A percentile compares a stretch with the other conserved stretches of the same genome.
phyloP scores from a whole-genome alignment of 2,329 filamentous ascomycete genomes.

The Fonsecaea multimorphosa region DNA sequence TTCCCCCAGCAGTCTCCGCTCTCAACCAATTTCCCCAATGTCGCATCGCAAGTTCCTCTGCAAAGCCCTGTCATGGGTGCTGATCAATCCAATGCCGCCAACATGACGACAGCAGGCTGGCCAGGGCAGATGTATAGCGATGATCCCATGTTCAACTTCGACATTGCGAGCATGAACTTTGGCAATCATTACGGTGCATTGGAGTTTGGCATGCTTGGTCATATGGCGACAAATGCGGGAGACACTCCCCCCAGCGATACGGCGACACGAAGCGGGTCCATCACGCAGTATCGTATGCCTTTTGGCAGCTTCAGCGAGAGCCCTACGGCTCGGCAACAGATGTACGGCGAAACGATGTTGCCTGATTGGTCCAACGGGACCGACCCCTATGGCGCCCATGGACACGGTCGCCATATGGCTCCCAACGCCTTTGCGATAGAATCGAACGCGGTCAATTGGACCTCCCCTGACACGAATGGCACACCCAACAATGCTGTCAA shows the following conservation, averaged over 20 bases:
- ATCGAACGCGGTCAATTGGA: slow-evolving; percentile 61
- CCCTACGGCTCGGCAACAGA: slow-evolving; percentile 48
- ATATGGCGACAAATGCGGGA: slow-evolving; percentile 91
- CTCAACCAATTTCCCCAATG: slow-evolving; percentile 71
- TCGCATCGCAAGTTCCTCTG: slow-evolving; percentile 46
- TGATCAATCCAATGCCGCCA: slow-evolving; percentile 45
- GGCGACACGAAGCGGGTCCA: slow-evolving; percentile 54
- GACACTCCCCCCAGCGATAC: slow-evolving; percentile 75
- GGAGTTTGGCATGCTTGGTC: slow-evolving; percentile 94
- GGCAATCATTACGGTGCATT: slow-evolving; percentile 94
- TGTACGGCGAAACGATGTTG: slow-evolving; percentile 53
- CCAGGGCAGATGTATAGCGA: slow-evolving; percentile 71
- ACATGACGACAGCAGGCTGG: slow-evolving; percentile 44
- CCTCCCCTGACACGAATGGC: slow-evolving; percentile 64
- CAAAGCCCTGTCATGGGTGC: slow-evolving; percentile 49
- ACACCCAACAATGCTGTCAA: slow-evolving; percentile 52
- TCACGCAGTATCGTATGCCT: slow-evolving; percentile 50
- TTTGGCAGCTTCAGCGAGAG: slow-evolving; percentile 52
- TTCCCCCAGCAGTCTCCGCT: slow-evolving; percentile 74
- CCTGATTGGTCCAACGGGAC: slow-evolving; percentile 54
- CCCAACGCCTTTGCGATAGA: slow-evolving; percentile 68
- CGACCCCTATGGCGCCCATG: slow-evolving; percentile 46
- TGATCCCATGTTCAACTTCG: slow-evolving; percentile 94
- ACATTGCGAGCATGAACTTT: slow-evolving; percentile 91
- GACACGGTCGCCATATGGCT: slow-evolving; percentile 43